Base-by-base conservation (phyloP, 2,329 filamentous ascomycete genomes). In the Domatiomyces catenatus region DNA sequence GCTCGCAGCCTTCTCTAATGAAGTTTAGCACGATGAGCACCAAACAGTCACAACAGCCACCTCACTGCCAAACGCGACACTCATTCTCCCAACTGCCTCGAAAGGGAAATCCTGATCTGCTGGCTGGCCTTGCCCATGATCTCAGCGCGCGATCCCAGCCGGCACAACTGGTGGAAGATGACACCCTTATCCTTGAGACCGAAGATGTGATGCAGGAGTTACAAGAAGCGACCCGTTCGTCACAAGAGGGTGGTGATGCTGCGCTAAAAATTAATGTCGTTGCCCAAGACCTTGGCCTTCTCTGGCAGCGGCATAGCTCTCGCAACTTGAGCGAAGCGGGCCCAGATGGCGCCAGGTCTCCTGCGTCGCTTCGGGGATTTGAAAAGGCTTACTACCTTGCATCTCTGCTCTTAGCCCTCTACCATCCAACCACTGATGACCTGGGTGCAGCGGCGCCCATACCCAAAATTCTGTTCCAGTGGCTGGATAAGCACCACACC, bases 341-440 rank as follows among this genome's bases (percentile, higher is more conserved):
- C 0, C 84, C 79, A 26, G 32, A 39, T 39, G 32, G 32, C 15
- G 15, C 32, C 15, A 12, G 32, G 12, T 12, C 10, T 39, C 79
- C 77, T 2, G 69, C 76, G 8, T 68, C 76, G 36, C 74, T 79
- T 1, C 74, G 79, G 3, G 69, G 81, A 5, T 80, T 87, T 52
- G 75, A 81, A 49, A 89, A 90, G 62, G 88, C 89, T 3, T 76
- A 79, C 50, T 94, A 82, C 59, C 64, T 95, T n/a, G 83, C 84
- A 15, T 80, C 80, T 26, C 72, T 95, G 20, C 74, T 93, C 39
- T 75, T 96, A 39, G 80, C 80, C 54, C 76, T 95, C 50, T 83
- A 89, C 59, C 86, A 94, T 66, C 77, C 80, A 48, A 73, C 75
- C 46, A 60, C 66, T n/a, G 61, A 65, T 15, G 22, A 39, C 17